Conservation (phyloP, 345 rosid species). For the Sisymbrium altissimum region DNA sequence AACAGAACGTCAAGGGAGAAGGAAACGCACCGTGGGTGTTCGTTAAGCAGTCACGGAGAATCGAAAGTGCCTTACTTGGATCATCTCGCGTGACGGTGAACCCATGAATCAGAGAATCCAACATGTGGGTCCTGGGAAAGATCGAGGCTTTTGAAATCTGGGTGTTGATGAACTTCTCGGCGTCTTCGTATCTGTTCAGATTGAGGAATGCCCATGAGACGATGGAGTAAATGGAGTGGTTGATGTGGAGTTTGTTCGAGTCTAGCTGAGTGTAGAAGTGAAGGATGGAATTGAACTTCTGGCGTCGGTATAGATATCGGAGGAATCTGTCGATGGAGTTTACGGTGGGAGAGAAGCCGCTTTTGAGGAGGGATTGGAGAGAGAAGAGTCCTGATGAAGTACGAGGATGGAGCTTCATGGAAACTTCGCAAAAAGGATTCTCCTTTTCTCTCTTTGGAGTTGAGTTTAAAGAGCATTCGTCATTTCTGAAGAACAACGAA, state of each 20-base stretch:
- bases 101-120: conserved; percentile 60
- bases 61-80: conserved; percentile 46
- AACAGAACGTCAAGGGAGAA: conserved; percentile 51
- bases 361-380: conserved; percentile 30
- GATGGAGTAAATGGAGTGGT: conserved; percentile 43
- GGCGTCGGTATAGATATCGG: conserved; percentile 20
- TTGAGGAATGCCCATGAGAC: conserved; percentile 51
- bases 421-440: not conserved
- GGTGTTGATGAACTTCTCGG: conserved; percentile 46
- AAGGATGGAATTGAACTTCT: conserved; percentile 21
- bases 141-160: conserved; percentile 37
- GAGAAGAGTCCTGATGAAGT: conserved; percentile 23
- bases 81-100: conserved; percentile 38
- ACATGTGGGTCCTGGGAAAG: conserved; percentile 32
- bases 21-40: conserved; percentile 51
- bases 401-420: conserved; percentile 22
- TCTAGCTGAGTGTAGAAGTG: conserved; percentile 28
- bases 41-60: conserved; percentile 46
- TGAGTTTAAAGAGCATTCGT: not conserved
- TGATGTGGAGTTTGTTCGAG: conserved; percentile 9
- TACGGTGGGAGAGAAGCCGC: conserved; percentile 31
- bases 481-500: not conserved
- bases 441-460: not conserved
- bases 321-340: conserved; percentile 23
- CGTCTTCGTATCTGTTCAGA: conserved; percentile 55